Base-by-base conservation (phyloP, 305 asterid species). In the Solanum hybrid region DNA sequence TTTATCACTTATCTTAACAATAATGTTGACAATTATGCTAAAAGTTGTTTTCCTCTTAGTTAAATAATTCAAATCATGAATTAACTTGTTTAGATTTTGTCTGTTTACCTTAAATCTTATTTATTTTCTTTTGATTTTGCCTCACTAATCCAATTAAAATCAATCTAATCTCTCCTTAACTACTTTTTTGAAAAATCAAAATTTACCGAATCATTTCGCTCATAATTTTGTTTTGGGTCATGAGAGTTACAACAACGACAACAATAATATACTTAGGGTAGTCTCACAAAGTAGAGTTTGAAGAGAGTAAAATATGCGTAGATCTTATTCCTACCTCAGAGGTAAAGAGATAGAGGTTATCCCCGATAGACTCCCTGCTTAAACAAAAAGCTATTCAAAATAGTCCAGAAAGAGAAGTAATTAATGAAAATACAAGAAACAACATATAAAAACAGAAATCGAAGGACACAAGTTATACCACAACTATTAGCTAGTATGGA, bases 341-440 rank as follows among this genome's bases (percentile, higher is more conserved):
- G 12, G 2, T 22, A 65, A 24, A 65, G 3, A 24, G 7, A 24
- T 15, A 15, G n/a, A 51, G 0, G n/a, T 70, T 10, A 1, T 24
- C 10, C 12, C 0, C 2, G 7, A 24, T 10, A n/a, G 31, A 68
- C 1, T 0, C 3, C 12, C 14, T 3, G 6, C 7, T 70, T 4
- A 10, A 68, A 1, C 0, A 70, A 70, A 61, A 61, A 61, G 4
- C 0, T 7, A 0, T 68, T 0, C 6, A 24, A 70, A 68, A 68
- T 68, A 68, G 3, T 68, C 29, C 3, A 70, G 1, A 70, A 70
- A 70, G 1, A n/a, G 0, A n/a, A 65, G 26, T 65, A 10, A 68
- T 4, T 22, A 68, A 24, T 9, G 27, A n/a, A 2, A 4, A 68
- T 10, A 68, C 27, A 68, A 68, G 15, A 70, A 70, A 70, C 0